Evolutionary conservation across 805 yeast species (phyloP), one percentile per base, ranked within the genome.

Genomic region (Groenewaldozyma salmanticensis): DNA sequence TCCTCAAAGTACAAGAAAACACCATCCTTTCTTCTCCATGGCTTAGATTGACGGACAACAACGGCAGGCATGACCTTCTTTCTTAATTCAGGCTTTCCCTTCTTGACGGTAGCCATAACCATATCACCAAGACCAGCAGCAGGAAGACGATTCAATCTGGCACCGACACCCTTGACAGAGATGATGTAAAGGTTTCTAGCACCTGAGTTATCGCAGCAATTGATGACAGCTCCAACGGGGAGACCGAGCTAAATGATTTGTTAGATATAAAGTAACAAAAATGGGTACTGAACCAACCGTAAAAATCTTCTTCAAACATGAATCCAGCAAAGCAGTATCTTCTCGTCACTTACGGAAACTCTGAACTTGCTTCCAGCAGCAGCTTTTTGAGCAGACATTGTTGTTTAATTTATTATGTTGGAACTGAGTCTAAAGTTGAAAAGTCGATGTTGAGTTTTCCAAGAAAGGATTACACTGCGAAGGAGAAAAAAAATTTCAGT

Each of bases 11-110:
- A 92, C 72, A 92, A 86, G 88, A 71, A 92, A 62, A 87, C 83
- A 83, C 99, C 99, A 68, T 92, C 99, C 81, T 81, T 90, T 83
- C 99, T 86, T 90, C 99, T 90, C 99, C 99, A 92, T 58, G 99
- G 87, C 79, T 88, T 90, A 57, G 98, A 75, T 79, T 92, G 99
- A 77, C 99, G 90, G 58, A 92, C 82, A 67, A 92, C 97, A 63
- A 92, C 86, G 64, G 98, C 98, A 72, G 96, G 98, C 96, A 94
- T 88, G 62, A 92, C 96, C 81, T 92, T 92, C 95, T 92, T 92
- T 82, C 99, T 88, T 71, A 92, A 86, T 77, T 92, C 99, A 71
- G 99, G 99, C 87, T 92, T 92, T 84, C 99, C 99, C 78, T 94
- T 92, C 86, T 92, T 92, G 71, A 92, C 99, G 64, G 99, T 92